Percentiles rank a stretch among this genome's conserved stretches.
These are phyloP conservation scores for Grifola frondosa DNA, from an alignment of 1,284 basidiomycete genomes.

Conservation along the genomic window DNA sequence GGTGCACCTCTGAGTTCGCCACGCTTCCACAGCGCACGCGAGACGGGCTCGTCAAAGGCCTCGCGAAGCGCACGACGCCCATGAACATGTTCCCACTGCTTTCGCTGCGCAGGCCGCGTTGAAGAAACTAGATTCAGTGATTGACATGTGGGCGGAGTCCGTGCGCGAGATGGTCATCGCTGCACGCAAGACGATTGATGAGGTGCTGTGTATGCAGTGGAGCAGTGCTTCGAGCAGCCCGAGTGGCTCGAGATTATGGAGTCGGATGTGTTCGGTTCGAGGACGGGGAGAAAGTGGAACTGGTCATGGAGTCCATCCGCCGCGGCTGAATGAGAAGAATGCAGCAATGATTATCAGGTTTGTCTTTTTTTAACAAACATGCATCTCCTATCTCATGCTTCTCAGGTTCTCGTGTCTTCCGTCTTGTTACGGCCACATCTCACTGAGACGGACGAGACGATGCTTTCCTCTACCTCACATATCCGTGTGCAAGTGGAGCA, in stretches of 20 bases:
- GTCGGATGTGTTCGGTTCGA: conserved; percentile 67
- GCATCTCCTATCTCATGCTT: conserved; percentile 2
- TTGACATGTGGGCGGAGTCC: conserved; percentile 68
- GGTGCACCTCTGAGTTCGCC: conserved; percentile 81
- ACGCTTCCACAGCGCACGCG: conserved; percentile 64
- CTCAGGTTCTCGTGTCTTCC: conserved; percentile 70
- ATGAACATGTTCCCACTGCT: conserved; percentile 66
- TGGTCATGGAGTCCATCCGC: conserved; percentile 65
- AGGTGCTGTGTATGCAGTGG: conserved; percentile 59
- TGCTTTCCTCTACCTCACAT: conserved; percentile 64
- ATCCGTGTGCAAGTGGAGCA: conserved; percentile 72
- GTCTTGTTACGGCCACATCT: conserved; percentile 71
- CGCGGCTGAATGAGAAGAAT: conserved; percentile 59
- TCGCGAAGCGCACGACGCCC: conserved; percentile 65
- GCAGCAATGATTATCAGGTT: conserved; percentile 73
- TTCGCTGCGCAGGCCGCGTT: conserved; percentile 66
- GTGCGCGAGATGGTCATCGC: conserved; percentile 62
- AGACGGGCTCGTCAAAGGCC: conserved; percentile 66
- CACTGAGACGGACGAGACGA: conserved; percentile 53
- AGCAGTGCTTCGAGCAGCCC: conserved; percentile 60
- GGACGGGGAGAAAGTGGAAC: conserved; percentile 70
- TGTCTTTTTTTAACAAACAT: conserved; percentile 19
- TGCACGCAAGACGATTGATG: conserved; percentile 60
- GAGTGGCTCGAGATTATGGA: conserved; percentile 77
- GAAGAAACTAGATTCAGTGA: conserved; percentile 49